These are phyloP conservation scores for Podochytrium sp. DNA, from an alignment of 192 early-diverging fungal genomes.

Conservation along the genomic window DNA sequence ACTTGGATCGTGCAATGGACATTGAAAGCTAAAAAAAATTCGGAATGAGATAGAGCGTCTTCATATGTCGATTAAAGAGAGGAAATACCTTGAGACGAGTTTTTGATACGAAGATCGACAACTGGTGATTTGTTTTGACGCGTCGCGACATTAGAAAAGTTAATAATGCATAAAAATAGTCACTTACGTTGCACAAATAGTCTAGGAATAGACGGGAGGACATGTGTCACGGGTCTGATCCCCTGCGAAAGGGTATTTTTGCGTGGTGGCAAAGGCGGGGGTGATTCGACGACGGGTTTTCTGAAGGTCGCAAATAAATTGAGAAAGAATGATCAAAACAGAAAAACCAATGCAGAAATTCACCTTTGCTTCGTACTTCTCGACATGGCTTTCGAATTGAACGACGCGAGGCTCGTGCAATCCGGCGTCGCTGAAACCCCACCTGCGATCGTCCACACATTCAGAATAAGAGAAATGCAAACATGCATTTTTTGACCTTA, in stretches of 20 bases:
- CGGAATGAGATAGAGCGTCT: background rate
- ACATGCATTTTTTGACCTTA: background rate
- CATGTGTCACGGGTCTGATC: background rate
- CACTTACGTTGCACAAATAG: constrained; percentile 23
- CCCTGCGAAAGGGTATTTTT: background rate
- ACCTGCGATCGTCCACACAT: background rate
- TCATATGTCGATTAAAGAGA: background rate
- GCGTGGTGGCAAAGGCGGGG: background rate
- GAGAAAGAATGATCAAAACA: background rate
- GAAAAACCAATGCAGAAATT: background rate
- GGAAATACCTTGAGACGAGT: constrained; percentile 11
- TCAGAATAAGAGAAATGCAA: background rate
- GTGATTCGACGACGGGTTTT: constrained; percentile 16
- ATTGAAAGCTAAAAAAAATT: constrained; percentile 12
- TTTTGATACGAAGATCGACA: constrained; percentile 22
- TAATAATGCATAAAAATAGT: background rate
- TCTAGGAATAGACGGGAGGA: constrained; percentile 21
- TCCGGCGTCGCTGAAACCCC: background rate
- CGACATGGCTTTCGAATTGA: background rate
- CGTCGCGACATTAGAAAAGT: background rate
- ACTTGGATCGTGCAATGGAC: constrained; percentile 30
- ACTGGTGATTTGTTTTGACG: background rate
- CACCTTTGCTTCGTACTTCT: constrained; percentile 24
- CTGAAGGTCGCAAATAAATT: constrained; percentile 5
- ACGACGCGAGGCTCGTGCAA: constrained; percentile 2